Percentiles rank a stretch among this genome's conserved stretches.
Conservation (phyloP, 2,329 filamentous ascomycete species). For the Myriosclerotinia duriaeana region DNA sequence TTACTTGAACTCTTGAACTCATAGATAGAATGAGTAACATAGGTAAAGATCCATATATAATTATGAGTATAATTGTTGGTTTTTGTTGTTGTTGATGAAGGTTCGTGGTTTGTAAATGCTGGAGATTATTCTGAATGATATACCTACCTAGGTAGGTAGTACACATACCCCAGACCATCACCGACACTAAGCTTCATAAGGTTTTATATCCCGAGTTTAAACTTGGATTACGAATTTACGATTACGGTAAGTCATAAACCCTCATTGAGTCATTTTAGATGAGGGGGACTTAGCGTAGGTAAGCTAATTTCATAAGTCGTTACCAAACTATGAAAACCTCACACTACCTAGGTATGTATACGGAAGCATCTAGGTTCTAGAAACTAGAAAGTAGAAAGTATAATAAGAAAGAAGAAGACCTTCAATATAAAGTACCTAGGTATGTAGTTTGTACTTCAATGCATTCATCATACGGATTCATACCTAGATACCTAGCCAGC, state of each 20-base stretch:
- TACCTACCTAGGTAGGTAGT: too few relatives aligned
- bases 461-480: too few relatives aligned
- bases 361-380: background rate
- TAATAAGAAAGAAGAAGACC: too few relatives aligned
- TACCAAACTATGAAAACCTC: background rate
- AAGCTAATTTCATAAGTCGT: background rate
- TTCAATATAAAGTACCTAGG: constrained; percentile 1
- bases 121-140: too few relatives aligned
- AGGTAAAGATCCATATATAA: background rate
- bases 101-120: background rate
- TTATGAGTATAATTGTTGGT: background rate
- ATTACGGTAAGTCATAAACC: background rate
- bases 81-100: background rate
- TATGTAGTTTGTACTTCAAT: constrained; percentile 5
- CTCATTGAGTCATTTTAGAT: too few relatives aligned
- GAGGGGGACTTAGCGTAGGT: too few relatives aligned
- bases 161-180: background rate
- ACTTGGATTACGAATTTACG: background rate
- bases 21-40: background rate
- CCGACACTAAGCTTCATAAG: background rate
- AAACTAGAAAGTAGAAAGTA: too few relatives aligned
- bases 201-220: background rate
- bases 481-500: too few relatives aligned
- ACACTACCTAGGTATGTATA: background rate
- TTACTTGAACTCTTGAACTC: too few relatives aligned